Evolutionary conservation across 2,329 filamentous ascomycete genomes (phyloP).

Genomic region (Huntiella moniliformis): DNA sequence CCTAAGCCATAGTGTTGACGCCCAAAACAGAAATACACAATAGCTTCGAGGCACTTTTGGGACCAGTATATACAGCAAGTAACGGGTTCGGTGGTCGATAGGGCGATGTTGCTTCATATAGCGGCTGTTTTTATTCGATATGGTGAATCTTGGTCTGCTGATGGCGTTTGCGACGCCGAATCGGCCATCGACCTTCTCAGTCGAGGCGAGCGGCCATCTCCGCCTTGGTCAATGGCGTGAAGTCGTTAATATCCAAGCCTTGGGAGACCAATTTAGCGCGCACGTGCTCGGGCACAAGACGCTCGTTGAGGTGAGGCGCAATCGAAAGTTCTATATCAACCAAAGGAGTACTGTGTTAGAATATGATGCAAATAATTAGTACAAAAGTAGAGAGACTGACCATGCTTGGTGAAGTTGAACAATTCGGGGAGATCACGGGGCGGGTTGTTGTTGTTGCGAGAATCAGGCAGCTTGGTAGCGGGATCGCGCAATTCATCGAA

Average conservation of each 20-base stretch:
- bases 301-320: slow-evolving; percentile 65
- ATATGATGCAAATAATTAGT: slow-evolving; percentile 2
- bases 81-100: too few relatives aligned
- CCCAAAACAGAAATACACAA: too few relatives aligned
- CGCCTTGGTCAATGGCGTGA: slow-evolving; percentile 76
- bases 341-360: slow-evolving; percentile 12
- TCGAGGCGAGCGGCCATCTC: slow-evolving; percentile 97
- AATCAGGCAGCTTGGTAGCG: slow-evolving; percentile 81
- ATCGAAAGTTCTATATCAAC: slow-evolving; percentile 72
- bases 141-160: too few relatives aligned
- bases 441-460: slow-evolving; percentile 66
- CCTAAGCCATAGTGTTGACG: too few relatives aligned
- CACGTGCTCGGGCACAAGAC: slow-evolving; percentile 72
- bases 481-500: slow-evolving; percentile 93
- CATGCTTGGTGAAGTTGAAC: slow-evolving; percentile 87
- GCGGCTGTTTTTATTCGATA: too few relatives aligned
- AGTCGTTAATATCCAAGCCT: slow-evolving; percentile 83
- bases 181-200: slow-evolving; percentile 30
- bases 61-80: too few relatives aligned
- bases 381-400: slow-evolving; percentile 31
- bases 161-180: slow-evolving; percentile 3
- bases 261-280: slow-evolving; percentile 52
- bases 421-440: slow-evolving; percentile 67
- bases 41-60: too few relatives aligned
- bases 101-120: too few relatives aligned